Evolutionary conservation across 2,329 filamentous ascomycete genomes (phyloP).

Genomic region (Neobulgaria alba): DNA sequence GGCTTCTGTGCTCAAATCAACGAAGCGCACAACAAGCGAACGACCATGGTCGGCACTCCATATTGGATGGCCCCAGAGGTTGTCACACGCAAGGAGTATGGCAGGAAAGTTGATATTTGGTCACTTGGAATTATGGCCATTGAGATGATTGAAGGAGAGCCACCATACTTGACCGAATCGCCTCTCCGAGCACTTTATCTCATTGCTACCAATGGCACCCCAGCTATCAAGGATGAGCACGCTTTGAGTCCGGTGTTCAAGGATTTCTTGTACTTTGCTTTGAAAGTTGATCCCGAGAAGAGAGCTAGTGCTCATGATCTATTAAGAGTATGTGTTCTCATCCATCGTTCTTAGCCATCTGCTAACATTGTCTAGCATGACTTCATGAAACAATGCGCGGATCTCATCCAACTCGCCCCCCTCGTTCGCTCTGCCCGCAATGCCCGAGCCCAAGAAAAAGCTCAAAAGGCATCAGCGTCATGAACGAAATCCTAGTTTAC

Average conservation of each 20-base stretch:
- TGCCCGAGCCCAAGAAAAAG: slow-evolving; percentile 78
- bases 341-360: background rate
- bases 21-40: slow-evolving; percentile 92
- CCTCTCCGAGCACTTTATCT: slow-evolving; percentile 88
- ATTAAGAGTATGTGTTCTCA: slow-evolving; percentile 60
- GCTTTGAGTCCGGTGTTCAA: slow-evolving; percentile 73
- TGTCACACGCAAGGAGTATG: slow-evolving; percentile 94
- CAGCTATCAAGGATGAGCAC: slow-evolving; percentile 87
- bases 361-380: slow-evolving; percentile 50
- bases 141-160: slow-evolving; percentile 99
- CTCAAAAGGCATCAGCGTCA: slow-evolving; percentile 45
- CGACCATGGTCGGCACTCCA: slow-evolving; percentile 96
- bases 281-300: slow-evolving; percentile 97
- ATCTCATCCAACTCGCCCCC: slow-evolving; percentile 69
- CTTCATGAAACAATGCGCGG: slow-evolving; percentile 70
- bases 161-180: slow-evolving; percentile 91
- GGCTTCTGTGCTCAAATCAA: slow-evolving; percentile 99
- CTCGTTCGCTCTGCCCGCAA: slow-evolving; percentile 79
- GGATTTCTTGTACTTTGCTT: slow-evolving; percentile 85
- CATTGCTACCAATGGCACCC: slow-evolving; percentile 95
- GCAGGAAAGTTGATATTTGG: slow-evolving; percentile 98
- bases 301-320: slow-evolving; percentile 90
- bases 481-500: slow-evolving; percentile 10
- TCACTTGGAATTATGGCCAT: slow-evolving; percentile 98
- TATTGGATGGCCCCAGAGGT: slow-evolving; percentile 99